A percentile compares a stretch with the other conserved stretches of the same genome.
phyloP scores from a whole-genome alignment of 306 rosid genomes.

The Delonix regia region DNA sequence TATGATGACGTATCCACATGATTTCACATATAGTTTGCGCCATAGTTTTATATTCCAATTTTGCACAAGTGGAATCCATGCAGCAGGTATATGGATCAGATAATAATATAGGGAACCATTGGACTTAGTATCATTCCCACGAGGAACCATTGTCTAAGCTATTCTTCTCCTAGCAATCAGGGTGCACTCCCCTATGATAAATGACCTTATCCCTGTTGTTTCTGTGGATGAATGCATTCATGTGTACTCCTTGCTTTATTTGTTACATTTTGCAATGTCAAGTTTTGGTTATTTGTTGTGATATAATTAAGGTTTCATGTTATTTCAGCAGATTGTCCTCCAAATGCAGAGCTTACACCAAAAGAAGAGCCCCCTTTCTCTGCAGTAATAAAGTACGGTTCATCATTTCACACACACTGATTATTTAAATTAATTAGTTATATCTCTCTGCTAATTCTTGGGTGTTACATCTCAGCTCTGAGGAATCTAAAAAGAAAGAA shows the following conservation, averaged over 20 bases:
- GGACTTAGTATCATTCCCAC: too few species aligned
- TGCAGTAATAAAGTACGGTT: conserved; percentile 52
- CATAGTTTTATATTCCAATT: too few species aligned
- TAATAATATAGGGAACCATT: too few species aligned
- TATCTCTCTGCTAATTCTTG: conserved; percentile 40
- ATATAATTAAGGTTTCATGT: neutral
- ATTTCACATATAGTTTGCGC: too few species aligned
- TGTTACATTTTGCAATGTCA: conserved; percentile 21
- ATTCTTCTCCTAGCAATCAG: too few species aligned
- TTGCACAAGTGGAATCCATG: too few species aligned
- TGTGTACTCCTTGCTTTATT: conserved; percentile 5
- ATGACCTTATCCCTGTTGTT: neutral
- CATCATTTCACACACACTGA: conserved; percentile 20
- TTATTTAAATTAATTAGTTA: conserved; percentile 35
- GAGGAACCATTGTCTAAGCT: too few species aligned
- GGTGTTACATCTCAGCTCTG: conserved; percentile 51
- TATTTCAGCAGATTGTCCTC: conserved; percentile 59
- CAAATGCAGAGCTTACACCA: conserved; percentile 53
- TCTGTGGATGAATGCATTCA: neutral
- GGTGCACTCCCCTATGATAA: too few species aligned
- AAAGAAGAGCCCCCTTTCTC: conserved; percentile 63
- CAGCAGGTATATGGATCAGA: too few species aligned
- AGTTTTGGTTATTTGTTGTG: conserved; percentile 14
- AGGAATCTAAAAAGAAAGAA: conserved; percentile 55
- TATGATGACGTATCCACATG: too few species aligned